These are phyloP conservation scores for Pleurotus cornucopiae DNA, from an alignment of 768 basidiomycete species.

Conservation along the genomic window DNA sequence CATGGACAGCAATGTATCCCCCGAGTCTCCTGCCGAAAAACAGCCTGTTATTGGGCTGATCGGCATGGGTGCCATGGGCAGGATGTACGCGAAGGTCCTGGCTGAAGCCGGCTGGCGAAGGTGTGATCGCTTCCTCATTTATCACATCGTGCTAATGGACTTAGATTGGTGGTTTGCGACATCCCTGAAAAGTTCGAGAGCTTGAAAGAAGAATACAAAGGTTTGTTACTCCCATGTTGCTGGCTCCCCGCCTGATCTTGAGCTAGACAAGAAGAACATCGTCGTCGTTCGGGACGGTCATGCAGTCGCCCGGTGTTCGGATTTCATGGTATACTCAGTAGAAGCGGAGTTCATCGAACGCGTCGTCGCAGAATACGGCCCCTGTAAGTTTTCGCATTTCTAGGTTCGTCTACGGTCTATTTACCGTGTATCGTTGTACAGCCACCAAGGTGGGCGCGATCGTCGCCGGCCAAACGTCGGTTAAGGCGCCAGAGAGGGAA, in stretches of 20 bases:
- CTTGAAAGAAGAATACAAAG: conserved; percentile 55
- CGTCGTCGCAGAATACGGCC: conserved; percentile 87
- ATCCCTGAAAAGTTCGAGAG: conserved; percentile 66
- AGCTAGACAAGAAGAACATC: conserved; percentile 54
- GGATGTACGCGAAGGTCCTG: conserved; percentile 84
- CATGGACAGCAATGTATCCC: conserved; percentile 21
- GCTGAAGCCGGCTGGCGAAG: conserved; percentile 81
- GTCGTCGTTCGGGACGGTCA: conserved; percentile 77
- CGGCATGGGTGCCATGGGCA: conserved; percentile 97
- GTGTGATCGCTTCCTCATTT: conserved; percentile 32
- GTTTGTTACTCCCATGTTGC: conserved; percentile 28
- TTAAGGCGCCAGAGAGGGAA: conserved; percentile 87
- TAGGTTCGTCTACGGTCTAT: neutral
- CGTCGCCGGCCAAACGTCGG: conserved; percentile 94
- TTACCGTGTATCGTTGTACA: conserved; percentile 21
- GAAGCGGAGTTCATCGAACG: conserved; percentile 83
- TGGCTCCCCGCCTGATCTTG: neutral
- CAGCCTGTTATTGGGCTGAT: conserved; percentile 88
- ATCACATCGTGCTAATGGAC: conserved; percentile 9
- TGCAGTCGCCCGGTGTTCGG: conserved; percentile 80
- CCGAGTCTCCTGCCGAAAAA: conserved; percentile 24
- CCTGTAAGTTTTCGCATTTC: conserved; percentile 55
- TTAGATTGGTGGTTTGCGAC: conserved; percentile 89
- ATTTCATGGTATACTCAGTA: conserved; percentile 93
- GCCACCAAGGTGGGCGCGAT: conserved; percentile 91